Evolutionary conservation across 148 eudicot genomes (phyloP), one percentile per base, ranked within the genome.

Genomic region (Spergularia bocconei): DNA sequence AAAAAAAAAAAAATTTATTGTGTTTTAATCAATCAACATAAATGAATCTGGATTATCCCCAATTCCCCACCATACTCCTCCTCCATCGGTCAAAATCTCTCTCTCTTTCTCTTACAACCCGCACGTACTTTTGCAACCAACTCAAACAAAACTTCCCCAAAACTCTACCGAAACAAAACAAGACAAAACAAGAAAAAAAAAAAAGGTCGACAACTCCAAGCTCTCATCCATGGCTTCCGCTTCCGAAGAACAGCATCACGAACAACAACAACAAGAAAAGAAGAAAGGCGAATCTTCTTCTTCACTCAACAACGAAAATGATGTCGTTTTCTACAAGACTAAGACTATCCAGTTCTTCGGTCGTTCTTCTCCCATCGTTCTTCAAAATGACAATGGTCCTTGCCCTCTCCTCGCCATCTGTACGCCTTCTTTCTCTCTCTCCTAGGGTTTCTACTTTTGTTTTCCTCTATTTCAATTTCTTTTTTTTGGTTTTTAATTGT

Each of bases 331-430:
- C 29, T 91, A 94, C 81, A 86, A 79, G 83, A 94, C 96, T 6
- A 94, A 94, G 74, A 77, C 76, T 6, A 81, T 94, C 15, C 90
- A 90, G 53, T 94, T 94, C 79, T 78, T 86, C 73, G 90, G 90
- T 39, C 87, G 93, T 63, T 75, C 87, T 58, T 79, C 89, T 9
- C 91, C 95, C 1, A 91, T 94, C 75, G 55, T 94, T 80, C 95
- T 94, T 44, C 98, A 94, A 71, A 94, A 94, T 78, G 97, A 91
- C 73, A 94, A 94, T 86, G 98, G 98, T 52, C 98, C 98, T 63
- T 91, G 98, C 67, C 98, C 96, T 75, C 98, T 94, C 78, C 91
- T 91, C 76, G 96, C 97, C 50, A 91, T 94, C 67, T 91, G 98
- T 94, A 91, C 63, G 2, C 6, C 19, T 25, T 36, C 38, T 62